Percentiles rank a stretch among this genome's conserved stretches.
Conservation (phyloP, 2,329 filamentous ascomycete genomes). For the Fusarium sp. region DNA sequence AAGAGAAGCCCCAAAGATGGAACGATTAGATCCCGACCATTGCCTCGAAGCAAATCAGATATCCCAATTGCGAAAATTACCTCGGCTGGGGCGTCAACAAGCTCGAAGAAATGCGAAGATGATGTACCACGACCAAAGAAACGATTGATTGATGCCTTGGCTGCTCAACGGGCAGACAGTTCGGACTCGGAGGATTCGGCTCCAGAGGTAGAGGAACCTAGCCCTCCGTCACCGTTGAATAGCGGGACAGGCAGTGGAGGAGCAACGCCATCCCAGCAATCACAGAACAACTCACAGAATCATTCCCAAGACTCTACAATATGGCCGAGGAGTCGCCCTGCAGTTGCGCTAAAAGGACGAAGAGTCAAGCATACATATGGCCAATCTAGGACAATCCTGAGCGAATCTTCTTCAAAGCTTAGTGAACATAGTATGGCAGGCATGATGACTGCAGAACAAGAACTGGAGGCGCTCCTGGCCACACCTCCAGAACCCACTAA, state of each 20-base stretch:
- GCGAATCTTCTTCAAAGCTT: slow-evolving; percentile 47
- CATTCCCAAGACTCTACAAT: slow-evolving; percentile 36
- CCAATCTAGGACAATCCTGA: slow-evolving; percentile 50
- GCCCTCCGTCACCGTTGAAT: slow-evolving; percentile 23
- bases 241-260: slow-evolving; percentile 30
- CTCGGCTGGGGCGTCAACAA: background rate
- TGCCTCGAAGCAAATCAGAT: slow-evolving; percentile 25
- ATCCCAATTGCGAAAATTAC: slow-evolving; percentile 11
- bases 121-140: slow-evolving; percentile 24
- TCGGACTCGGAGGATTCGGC: slow-evolving; percentile 48
- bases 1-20: slow-evolving; percentile 29
- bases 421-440: slow-evolving; percentile 40
- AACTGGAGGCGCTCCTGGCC: slow-evolving; percentile 43
- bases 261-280: slow-evolving; percentile 41
- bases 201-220: slow-evolving; percentile 16
- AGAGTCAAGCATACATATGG: slow-evolving; percentile 55
- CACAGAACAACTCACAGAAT: slow-evolving; percentile 26
- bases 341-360: slow-evolving; percentile 46
- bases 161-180: slow-evolving; percentile 55
- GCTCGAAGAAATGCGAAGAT: slow-evolving; percentile 10
- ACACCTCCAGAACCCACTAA: slow-evolving; percentile 41
- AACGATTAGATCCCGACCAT: slow-evolving; percentile 3
- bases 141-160: slow-evolving; percentile 60
- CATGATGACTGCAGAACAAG: slow-evolving; percentile 40
- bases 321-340: slow-evolving; percentile 47